These are phyloP conservation scores for Pichia inconspicua DNA, from an alignment of 1,139 yeast species.

Conservation along the genomic window DNA sequence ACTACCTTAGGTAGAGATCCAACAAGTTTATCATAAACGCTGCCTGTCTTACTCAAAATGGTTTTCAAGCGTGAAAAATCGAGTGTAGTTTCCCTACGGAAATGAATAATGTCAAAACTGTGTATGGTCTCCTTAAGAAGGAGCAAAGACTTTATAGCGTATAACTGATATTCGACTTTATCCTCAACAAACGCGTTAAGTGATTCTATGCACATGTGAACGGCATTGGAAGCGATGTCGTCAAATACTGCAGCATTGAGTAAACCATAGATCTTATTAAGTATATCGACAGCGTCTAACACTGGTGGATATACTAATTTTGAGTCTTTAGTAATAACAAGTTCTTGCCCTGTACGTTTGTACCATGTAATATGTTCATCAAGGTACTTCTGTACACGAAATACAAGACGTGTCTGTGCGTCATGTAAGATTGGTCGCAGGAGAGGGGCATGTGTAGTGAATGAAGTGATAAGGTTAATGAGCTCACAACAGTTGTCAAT, in stretches of 20 bases:
- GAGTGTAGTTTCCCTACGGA: constrained; percentile 62
- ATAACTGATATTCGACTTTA: constrained; percentile 54
- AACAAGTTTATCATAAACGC: constrained; percentile 49
- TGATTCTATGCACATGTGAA: constrained; percentile 66
- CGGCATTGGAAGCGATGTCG: constrained; percentile 80
- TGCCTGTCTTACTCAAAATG: constrained; percentile 13
- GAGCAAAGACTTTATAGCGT: constrained; percentile 64
- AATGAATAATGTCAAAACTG: constrained; percentile 73
- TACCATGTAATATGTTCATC: constrained; percentile 63
- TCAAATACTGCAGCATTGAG: constrained; percentile 74
- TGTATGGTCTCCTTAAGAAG: constrained; percentile 63
- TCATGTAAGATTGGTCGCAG: constrained; percentile 70
- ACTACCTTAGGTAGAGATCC: constrained; percentile 79
- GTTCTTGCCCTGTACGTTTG: constrained; percentile 59
- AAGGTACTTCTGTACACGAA: constrained; percentile 65
- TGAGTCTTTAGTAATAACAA: constrained; percentile 35
- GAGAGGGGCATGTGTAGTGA: constrained; percentile 34
- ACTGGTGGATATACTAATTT: constrained; percentile 60
- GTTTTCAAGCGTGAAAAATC: constrained; percentile 62
- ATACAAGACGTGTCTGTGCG: constrained; percentile 70
- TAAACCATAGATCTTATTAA: constrained; percentile 74
- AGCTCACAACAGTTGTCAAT: constrained; percentile 67
- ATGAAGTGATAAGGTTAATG: constrained; percentile 60
- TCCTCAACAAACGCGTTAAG: constrained; percentile 42
- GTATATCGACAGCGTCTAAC: constrained; percentile 57